A percentile compares a stretch with the other conserved stretches of the same genome.
Conservation (phyloP, 306 rosid genomes). For the Citrullus colocynthis region DNA sequence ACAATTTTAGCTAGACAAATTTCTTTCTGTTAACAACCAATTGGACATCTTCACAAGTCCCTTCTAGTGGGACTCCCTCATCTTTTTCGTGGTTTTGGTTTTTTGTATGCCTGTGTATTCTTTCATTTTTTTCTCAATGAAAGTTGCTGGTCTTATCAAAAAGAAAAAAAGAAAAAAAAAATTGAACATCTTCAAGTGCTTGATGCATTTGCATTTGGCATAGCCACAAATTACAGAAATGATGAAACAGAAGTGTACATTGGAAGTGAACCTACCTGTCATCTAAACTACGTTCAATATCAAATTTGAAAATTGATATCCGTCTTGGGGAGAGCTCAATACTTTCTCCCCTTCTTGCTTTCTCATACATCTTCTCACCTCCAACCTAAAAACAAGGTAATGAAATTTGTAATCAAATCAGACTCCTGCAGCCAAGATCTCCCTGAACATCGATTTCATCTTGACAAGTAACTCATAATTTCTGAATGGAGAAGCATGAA, state of each 20-base stretch:
- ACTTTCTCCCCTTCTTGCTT: constrained; percentile 97
- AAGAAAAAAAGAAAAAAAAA: too few relatives aligned
- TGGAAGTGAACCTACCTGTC: constrained; percentile 44
- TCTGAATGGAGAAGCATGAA: background rate
- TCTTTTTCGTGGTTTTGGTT: too few relatives aligned
- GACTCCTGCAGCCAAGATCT: background rate
- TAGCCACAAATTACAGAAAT: background rate
- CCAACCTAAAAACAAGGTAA: constrained; percentile 51
- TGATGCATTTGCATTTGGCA: background rate
- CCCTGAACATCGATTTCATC: background rate
- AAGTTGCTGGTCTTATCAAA: too few relatives aligned
- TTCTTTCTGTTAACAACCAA: background rate
- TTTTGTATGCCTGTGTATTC: too few relatives aligned
- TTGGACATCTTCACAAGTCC: background rate
- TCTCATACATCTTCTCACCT: constrained; percentile 91
- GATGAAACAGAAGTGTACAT: background rate
- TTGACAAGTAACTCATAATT: background rate
- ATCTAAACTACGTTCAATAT: constrained; percentile 81
- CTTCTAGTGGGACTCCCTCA: too few relatives aligned
- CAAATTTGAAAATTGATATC: constrained; percentile 79
- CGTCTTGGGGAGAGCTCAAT: constrained; percentile 86
- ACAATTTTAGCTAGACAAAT: background rate
- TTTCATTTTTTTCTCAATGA: too few relatives aligned
- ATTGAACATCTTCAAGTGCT: background rate
- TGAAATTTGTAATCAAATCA: constrained; percentile 10